phyloP scores from a whole-genome alignment of 768 basidiomycete genomes.

The Gymnopilus dilepis region DNA sequence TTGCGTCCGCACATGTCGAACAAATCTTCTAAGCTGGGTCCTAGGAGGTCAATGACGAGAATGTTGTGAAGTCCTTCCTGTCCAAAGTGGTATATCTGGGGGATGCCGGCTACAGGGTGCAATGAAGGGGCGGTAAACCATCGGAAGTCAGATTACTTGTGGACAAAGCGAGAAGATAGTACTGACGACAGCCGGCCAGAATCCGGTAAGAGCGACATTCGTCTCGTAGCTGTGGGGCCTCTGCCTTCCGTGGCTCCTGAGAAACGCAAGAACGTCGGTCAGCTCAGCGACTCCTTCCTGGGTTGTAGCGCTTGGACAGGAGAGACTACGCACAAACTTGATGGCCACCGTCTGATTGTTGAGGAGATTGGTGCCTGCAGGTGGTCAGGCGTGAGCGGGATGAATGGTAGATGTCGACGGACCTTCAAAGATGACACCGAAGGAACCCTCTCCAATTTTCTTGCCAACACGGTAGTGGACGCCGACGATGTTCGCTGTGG shows the following conservation, averaged over 20 bases:
- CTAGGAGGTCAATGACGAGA: constrained; percentile 96
- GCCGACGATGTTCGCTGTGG: constrained; percentile 83
- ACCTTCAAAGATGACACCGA: constrained; percentile 96
- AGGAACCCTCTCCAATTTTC: constrained; percentile 99
- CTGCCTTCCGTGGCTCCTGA: constrained; percentile 92
- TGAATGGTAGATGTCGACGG: constrained; percentile 6
- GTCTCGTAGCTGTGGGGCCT: constrained; percentile 96
- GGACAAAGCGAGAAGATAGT: constrained; percentile 16
- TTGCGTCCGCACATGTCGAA: constrained; percentile 99
- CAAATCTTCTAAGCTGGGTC: constrained; percentile 95
- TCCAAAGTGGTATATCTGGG: constrained; percentile 99
- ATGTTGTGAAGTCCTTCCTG: constrained; percentile 99
- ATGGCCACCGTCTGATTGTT: constrained; percentile 99
- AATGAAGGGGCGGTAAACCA: constrained; percentile 9
- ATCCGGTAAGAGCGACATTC: constrained; percentile 98
- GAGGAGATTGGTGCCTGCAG: constrained; percentile 90
- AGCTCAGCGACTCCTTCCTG: constrained; percentile 12
- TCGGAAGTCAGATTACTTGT: constrained; percentile 18
- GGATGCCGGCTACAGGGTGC: constrained; percentile 79
- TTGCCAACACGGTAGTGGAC: constrained; percentile 98
- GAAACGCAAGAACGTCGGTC: constrained; percentile 16
- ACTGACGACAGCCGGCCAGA: constrained; percentile 87
- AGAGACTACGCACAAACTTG: constrained; percentile 87
- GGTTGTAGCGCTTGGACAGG: background rate
- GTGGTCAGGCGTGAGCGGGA: background rate